A percentile compares a stretch with the other conserved stretches of the same genome.
phyloP scores from a whole-genome alignment of 2,329 filamentous ascomycete species.

The Alternaria ventricosa region DNA sequence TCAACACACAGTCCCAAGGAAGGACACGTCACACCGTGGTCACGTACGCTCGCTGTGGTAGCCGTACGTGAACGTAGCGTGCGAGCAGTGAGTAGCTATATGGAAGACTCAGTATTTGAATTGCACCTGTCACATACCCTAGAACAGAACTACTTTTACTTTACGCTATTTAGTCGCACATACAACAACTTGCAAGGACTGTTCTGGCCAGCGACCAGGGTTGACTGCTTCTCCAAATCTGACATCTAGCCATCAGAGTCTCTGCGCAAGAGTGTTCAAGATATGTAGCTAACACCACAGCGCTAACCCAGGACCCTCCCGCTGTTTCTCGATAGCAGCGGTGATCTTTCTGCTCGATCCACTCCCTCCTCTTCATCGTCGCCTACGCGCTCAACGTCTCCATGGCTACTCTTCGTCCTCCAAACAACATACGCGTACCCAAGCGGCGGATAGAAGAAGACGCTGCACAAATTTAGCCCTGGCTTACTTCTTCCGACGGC shows the following conservation, averaged over 20 bases:
- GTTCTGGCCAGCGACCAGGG: not conserved
- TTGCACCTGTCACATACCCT: not conserved
- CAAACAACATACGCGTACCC: not conserved
- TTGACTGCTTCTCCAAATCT: not conserved
- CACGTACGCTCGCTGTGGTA: not conserved
- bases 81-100: not conserved
- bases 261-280: not conserved
- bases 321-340: not conserved
- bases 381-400: not conserved
- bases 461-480: not conserved
- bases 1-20: not conserved
- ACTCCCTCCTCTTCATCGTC: not conserved
- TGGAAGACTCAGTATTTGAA: constrained; percentile 61
- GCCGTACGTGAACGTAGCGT: not conserved
- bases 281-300: not conserved
- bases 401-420: not conserved
- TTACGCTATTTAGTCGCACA: not conserved
- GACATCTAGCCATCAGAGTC: not conserved
- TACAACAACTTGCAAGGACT: not conserved
- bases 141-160: not conserved
- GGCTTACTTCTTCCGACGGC: not conserved
- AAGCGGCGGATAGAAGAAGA: constrained; percentile 3
- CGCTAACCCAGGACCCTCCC: not conserved
- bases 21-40: not conserved
- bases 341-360: not conserved